Evolutionary conservation across 805 yeast species (phyloP), one percentile per base, ranked within the genome.

Genomic region (Lipomyces spencermartinsiae): DNA sequence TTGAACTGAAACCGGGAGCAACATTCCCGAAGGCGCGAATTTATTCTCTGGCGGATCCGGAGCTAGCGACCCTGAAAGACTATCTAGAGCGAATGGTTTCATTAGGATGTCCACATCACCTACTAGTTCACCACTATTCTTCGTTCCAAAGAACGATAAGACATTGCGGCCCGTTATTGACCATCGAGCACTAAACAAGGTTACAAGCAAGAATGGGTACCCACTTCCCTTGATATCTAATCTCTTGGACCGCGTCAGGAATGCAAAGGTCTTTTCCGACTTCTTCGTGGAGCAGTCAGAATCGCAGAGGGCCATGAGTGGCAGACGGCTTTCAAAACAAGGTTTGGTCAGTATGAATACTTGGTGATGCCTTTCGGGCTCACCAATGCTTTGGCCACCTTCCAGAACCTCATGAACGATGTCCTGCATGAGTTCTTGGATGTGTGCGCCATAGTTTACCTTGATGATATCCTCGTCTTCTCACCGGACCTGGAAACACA

Each of bases 321-420:
- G n/a, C 72, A 75, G 37, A 75, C 76, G 8, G 74, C 78, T 25
- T 76, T 77, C 53, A 39, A n/a, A 4, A 70, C 76, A 0, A 65
- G 37, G 1, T 7, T n/a, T 10, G 79, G 77, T 9, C 64, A 66
- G 5, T 74, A 62, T 60, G 72, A 76, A 58, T 76, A 70, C 68
- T 59, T 37, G 2, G 77, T 73, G 4, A 74, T 76, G 76, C 78
- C 77, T 0, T 75, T 76, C 63, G 78, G 78, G 0, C 62, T 74
- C 56, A 37, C 67, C 19, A 75, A 73, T 61, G 78, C 76, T 0
- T 77, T 78, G 0, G 73, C 75, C 1, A 65, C 73, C 6, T 76
- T 77, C 60, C 78, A 75, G 39, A 14, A 58, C 8, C 49, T 64
- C 22, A 64, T 67, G 62, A 65, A 69, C 56, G 56, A 56, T 10